These are phyloP conservation scores for Rutstroemia sp. DNA, from an alignment of 2,329 filamentous ascomycete genomes.

Conservation along the genomic window DNA sequence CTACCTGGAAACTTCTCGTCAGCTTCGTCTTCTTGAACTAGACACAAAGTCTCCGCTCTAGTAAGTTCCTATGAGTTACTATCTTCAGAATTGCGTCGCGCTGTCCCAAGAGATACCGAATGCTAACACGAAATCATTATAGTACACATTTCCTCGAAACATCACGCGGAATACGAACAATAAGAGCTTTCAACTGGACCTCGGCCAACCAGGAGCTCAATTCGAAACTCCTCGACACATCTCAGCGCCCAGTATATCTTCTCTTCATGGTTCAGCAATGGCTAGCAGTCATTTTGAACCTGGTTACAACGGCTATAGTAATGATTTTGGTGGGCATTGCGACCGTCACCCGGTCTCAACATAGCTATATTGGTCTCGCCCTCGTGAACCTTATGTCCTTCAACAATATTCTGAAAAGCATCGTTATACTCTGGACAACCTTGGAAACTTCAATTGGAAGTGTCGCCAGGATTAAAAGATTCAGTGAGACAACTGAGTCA, in stretches of 20 bases:
- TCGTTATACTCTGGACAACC: too few species aligned
- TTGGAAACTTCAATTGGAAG: too few species aligned
- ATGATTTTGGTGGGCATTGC: constrained; percentile 12
- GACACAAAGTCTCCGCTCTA: constrained; percentile 37
- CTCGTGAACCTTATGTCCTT: too few species aligned
- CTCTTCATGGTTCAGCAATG: constrained; percentile 48
- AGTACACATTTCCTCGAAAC: constrained; percentile 37
- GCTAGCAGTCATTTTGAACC: constrained; percentile 37
- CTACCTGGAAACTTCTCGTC: constrained; percentile 40
- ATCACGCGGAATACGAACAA: constrained; percentile 34
- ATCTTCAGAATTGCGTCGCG: too few species aligned
- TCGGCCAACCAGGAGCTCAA: neutral
- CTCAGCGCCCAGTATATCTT: constrained; percentile 42
- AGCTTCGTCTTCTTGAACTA: constrained; percentile 39
- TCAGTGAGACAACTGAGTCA: too few species aligned
- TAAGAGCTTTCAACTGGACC: constrained; percentile 34
- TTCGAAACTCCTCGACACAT: neutral
- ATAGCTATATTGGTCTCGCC: constrained; percentile 31
- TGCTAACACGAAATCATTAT: neutral
- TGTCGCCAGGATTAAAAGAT: too few species aligned
- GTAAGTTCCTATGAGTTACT: neutral
- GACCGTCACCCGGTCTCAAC: constrained; percentile 23
- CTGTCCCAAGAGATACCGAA: neutral
- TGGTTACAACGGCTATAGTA: constrained; percentile 9
- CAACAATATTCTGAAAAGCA: too few species aligned